Conservation (phyloP, 257 asterid species). For the Penstemon newberryi region DNA sequence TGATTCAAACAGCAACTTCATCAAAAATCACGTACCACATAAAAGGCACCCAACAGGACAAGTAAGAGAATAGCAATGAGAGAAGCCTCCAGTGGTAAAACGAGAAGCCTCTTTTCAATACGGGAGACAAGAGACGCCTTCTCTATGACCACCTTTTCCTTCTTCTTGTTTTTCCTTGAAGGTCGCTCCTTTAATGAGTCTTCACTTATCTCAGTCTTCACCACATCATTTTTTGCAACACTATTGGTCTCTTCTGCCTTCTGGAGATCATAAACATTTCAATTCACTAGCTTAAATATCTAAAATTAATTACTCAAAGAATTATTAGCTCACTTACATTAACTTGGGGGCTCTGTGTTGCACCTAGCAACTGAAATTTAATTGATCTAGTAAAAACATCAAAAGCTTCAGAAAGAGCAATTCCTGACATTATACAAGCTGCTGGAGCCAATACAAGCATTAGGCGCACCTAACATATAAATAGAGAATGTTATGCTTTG, state of each 20-base stretch:
- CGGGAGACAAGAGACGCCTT: slow-evolving; percentile 45
- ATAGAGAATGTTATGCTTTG: slow-evolving; percentile 21
- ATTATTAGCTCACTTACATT: slow-evolving; percentile 49
- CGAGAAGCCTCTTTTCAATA: slow-evolving; percentile 54
- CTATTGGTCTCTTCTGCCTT: slow-evolving; percentile 73
- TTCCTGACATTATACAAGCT: slow-evolving; percentile 99
- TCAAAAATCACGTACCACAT: slow-evolving; percentile 68
- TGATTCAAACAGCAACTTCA: slow-evolving; percentile 22
- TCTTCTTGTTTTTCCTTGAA: slow-evolving; percentile 73
- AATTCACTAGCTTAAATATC: slow-evolving; percentile 22
- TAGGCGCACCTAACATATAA: slow-evolving; percentile 75
- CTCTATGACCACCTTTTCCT: slow-evolving; percentile 60
- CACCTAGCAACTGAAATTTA: slow-evolving; percentile 59
- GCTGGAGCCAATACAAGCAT: slow-evolving; percentile 99
- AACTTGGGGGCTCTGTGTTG: slow-evolving; percentile 36
- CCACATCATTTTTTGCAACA: slow-evolving; percentile 46
- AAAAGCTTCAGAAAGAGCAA: slow-evolving; percentile 95
- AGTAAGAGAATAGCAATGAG: slow-evolving; percentile 71
- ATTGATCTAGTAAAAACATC: slow-evolving; percentile 82
- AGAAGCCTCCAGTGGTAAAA: slow-evolving; percentile 84
- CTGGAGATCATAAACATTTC: slow-evolving; percentile 33
- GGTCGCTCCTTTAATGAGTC: slow-evolving; percentile 67
- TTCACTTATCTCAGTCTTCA: slow-evolving; percentile 66
- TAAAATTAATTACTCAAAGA: slow-evolving; percentile 10
- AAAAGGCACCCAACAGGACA: slow-evolving; percentile 79